phyloP scores from a whole-genome alignment of 2,329 filamentous ascomycete species.

The Beauveria asiatica region DNA sequence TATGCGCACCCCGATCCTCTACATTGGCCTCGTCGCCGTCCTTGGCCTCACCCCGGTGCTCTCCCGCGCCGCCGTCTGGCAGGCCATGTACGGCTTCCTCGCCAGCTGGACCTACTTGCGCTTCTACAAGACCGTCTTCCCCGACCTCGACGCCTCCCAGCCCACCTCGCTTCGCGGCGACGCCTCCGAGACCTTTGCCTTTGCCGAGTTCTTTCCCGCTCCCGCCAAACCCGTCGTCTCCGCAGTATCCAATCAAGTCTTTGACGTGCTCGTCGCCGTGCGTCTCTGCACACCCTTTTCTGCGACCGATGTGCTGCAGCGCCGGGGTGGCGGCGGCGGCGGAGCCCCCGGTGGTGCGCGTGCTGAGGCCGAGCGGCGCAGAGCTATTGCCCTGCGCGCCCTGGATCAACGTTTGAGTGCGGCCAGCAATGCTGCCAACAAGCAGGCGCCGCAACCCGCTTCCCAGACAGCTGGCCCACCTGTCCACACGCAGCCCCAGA shows the following conservation, averaged over 20 bases:
- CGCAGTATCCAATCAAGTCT: slow-evolving; percentile 65
- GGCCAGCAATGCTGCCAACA: slow-evolving; percentile 48
- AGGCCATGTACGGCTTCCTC: slow-evolving; percentile 74
- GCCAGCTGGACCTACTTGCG: slow-evolving; percentile 92
- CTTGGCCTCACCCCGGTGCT: slow-evolving; percentile 49
- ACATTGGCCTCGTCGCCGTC: slow-evolving; percentile 66
- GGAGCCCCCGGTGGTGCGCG: slow-evolving; percentile 55
- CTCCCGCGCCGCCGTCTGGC: slow-evolving; percentile 66
- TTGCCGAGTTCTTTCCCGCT: slow-evolving; percentile 91
- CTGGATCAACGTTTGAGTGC: slow-evolving; percentile 86
- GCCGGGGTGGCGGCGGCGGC: slow-evolving; percentile 31
- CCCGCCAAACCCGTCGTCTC: slow-evolving; percentile 70
- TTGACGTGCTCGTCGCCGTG: slow-evolving; percentile 64
- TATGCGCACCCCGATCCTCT: slow-evolving; percentile 58
- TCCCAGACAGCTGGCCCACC: slow-evolving; percentile 42
- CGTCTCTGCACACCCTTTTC: slow-evolving; percentile 81
- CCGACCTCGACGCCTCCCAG: slow-evolving; percentile 57
- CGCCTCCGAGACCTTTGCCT: slow-evolving; percentile 91
- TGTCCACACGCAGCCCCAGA: slow-evolving; percentile 48
- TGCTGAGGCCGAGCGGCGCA: slow-evolving; percentile 83
- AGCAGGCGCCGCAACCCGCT: slow-evolving; percentile 19
- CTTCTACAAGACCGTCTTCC: slow-evolving; percentile 77
- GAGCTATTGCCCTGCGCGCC: slow-evolving; percentile 82
- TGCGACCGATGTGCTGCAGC: slow-evolving; percentile 53
- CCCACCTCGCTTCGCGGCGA: slow-evolving; percentile 67